phyloP scores from a whole-genome alignment of 495 filamentous ascomycete species.

The Rusavskia elegans region DNA sequence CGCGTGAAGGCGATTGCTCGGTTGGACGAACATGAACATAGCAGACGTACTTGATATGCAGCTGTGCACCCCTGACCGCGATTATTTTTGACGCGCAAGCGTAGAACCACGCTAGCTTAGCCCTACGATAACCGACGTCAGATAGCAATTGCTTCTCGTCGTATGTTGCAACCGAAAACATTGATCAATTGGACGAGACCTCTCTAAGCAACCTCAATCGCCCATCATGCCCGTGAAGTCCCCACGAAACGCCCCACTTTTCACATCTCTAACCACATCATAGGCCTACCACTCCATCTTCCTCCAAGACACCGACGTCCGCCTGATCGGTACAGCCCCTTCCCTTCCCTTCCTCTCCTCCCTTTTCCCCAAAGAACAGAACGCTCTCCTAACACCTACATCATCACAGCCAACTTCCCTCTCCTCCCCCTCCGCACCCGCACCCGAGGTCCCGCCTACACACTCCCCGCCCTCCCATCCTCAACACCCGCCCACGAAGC shows the following conservation, averaged over 20 bases:
- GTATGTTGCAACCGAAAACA: not conserved
- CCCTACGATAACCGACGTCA: constrained; percentile 6
- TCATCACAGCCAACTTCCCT: constrained; percentile 66
- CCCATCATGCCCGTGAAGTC: constrained; percentile 37
- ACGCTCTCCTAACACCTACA: not conserved
- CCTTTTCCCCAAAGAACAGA: not conserved
- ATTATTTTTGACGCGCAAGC: too few relatives aligned
- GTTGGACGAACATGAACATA: too few relatives aligned
- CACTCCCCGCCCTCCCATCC: constrained; percentile 57
- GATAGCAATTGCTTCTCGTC: too few relatives aligned
- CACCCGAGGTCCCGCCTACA: constrained; percentile 82
- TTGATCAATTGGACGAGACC: not conserved
- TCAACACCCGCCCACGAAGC: constrained; percentile 44
- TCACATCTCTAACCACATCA: not conserved
- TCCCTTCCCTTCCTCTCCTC: not conserved
- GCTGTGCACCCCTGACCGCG: too few relatives aligned
- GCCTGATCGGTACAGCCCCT: constrained; percentile 37
- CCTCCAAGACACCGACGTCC: constrained; percentile 61
- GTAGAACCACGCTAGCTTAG: not conserved
- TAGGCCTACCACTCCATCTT: constrained; percentile 92
- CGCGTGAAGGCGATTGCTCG: too few relatives aligned
- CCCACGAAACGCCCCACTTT: not conserved
- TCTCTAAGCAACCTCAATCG: not conserved
- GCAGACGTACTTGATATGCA: too few relatives aligned
- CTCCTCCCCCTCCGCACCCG: constrained; percentile 85